Evolutionary conservation across 2,329 filamentous ascomycete species (phyloP).

Genomic region (Davidsoniella virescens): DNA sequence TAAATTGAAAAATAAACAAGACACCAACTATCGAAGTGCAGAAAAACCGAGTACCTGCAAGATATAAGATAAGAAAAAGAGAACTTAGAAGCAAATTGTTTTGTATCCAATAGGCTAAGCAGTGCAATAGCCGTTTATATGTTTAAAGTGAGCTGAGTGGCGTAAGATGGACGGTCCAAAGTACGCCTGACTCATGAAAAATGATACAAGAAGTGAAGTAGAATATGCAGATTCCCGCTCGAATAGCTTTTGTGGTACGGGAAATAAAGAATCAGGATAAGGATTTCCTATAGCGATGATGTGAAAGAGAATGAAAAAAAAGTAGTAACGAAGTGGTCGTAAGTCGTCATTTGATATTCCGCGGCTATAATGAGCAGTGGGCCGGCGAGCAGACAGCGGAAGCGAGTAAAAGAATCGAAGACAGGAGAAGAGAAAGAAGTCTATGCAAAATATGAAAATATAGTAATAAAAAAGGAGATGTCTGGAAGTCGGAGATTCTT

Average conservation of each 20-base stretch:
- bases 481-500: neutral
- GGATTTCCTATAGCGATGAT: too few species aligned
- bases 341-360: constrained; percentile 11
- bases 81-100: neutral
- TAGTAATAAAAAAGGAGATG: neutral
- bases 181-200: constrained; percentile 13
- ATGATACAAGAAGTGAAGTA: constrained; percentile 15
- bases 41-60: neutral
- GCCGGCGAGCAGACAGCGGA: neutral
- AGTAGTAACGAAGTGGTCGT: constrained; percentile 3
- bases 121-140: neutral
- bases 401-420: constrained; percentile 5
- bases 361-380: neutral
- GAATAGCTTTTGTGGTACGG: too few species aligned
- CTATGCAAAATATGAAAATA: neutral
- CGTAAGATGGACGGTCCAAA: too few species aligned
- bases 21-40: neutral
- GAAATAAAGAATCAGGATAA: constrained; percentile 18
- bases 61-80: neutral
- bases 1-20: neutral
- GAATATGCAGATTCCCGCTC: constrained; percentile 13
- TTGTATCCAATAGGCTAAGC: neutral
- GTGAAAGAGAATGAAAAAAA: constrained; percentile 16
- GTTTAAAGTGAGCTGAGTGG: too few species aligned
- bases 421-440: neutral